Base-by-base conservation (phyloP, 108 stramenopile genomes). In the Stephanodiscus minutulus region DNA sequence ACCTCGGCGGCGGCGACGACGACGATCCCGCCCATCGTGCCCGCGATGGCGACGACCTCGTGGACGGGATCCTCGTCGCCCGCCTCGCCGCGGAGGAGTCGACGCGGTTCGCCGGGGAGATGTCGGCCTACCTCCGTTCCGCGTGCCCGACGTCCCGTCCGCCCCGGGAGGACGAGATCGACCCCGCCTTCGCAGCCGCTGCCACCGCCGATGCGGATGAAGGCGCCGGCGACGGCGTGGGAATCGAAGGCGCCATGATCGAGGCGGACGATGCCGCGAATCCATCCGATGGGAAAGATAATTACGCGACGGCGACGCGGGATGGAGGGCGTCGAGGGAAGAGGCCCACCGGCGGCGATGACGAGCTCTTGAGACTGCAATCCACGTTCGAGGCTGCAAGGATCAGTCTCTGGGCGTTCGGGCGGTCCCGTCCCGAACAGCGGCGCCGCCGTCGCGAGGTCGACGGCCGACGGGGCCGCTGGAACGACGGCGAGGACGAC, bases 371-470 rank as follows among this genome's bases (percentile, higher is more conserved):
- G 36, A 61, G 41, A 21, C 52, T 77, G 13, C 69, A 77, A 64
- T 35, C 53, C 37, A 52, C 61, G 15, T 47, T 80, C 22, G 79
- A 73, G 47, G 66, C 67, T 28, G 79, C 79, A 11, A 62, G 65
- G 8, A 37, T 73, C 18, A 69, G 62, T 43, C n/a, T 80, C 7
- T 80, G 79, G 79, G 79, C 79, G 17, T 69, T 80, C 36, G 52
- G 35, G n/a, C 31, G 64, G n/a, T 68, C 79, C 2, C 43, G 29
- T 36, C 55, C 66, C 10, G 33, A 41, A 31, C 31, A 12, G 0
- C 39, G 35, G 1, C 28, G 28, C 28, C 1, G 7, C 1, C 39
- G 8, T 39, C 39, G 11, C 7, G 39, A 11, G 9, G 5, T 33
- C 31, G 31, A 33, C 31, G 31, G 31, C 5, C 31, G 31, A 33